Evolutionary conservation across 2,329 filamentous ascomycete species (phyloP).

Genomic region (Paraphaeosphaeria sporulosa): DNA sequence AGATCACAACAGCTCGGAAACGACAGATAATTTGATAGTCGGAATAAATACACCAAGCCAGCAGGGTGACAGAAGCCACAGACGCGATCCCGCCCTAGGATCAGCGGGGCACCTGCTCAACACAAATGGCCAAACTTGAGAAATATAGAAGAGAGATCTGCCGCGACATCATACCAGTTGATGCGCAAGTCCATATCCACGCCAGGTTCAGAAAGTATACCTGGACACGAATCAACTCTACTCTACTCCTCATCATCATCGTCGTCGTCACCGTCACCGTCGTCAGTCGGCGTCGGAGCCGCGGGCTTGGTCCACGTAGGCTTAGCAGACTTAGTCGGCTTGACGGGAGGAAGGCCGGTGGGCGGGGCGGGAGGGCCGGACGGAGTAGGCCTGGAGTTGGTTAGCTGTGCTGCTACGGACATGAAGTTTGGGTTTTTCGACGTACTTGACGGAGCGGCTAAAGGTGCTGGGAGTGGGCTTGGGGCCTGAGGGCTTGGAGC

Average conservation of each 20-base stretch:
- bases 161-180: neutral
- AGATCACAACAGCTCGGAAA: neutral
- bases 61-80: neutral
- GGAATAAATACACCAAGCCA: neutral
- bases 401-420: neutral
- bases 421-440: neutral
- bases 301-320: constrained; percentile 1
- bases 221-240: neutral
- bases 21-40: neutral
- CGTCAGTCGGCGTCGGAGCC: constrained; percentile 20
- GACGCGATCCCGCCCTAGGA: neutral
- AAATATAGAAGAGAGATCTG: neutral
- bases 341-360: constrained; percentile 5
- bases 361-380: no score
- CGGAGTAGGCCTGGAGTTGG: constrained; percentile 16
- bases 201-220: neutral
- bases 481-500: neutral
- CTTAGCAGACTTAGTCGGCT: constrained; percentile 7
- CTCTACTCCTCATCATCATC: constrained; percentile 10
- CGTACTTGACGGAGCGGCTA: neutral
- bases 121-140: neutral
- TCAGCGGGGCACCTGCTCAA: neutral
- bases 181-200: neutral
- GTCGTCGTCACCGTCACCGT: constrained; percentile 16
- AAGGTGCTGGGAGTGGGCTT: neutral